Conservation (phyloP, 2,329 filamentous ascomycete genomes). For the Leptodontidium sp. region DNA sequence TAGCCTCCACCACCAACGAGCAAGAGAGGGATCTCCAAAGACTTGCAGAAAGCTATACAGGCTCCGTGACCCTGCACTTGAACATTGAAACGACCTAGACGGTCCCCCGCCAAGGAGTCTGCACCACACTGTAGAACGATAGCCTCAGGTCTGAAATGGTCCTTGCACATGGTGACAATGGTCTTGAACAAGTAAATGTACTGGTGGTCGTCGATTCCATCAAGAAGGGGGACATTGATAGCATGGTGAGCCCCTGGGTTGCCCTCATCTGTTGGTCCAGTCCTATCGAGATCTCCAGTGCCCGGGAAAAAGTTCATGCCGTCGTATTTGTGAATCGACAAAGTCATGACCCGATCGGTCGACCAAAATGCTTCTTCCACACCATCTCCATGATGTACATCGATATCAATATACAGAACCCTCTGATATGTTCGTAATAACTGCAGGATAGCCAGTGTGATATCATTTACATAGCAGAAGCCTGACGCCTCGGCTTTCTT, state of each 20-base stretch:
- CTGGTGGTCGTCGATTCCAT: slow-evolving; percentile 90
- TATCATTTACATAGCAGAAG: slow-evolving; percentile 99
- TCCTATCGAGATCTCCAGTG: slow-evolving; percentile 86
- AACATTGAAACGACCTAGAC: slow-evolving; percentile 94
- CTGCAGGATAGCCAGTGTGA: slow-evolving; percentile 91
- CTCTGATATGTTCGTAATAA: slow-evolving; percentile 82
- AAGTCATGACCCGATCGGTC: slow-evolving; percentile 88
- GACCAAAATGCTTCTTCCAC: slow-evolving; percentile 93
- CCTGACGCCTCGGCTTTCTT: slow-evolving; percentile 94
- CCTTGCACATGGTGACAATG: slow-evolving; percentile 80
- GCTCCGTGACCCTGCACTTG: slow-evolving; percentile 94
- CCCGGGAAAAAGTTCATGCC: slow-evolving; percentile 85
- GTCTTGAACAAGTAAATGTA: slow-evolving; percentile 86
- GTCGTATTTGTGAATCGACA: slow-evolving; percentile 97
- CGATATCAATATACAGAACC: slow-evolving; percentile 94
- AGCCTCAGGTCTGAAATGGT: slow-evolving; percentile 85
- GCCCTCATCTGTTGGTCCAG: slow-evolving; percentile 80
- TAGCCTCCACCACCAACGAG: slow-evolving; percentile 96
- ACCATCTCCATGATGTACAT: slow-evolving; percentile 90
- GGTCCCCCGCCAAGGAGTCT: slow-evolving; percentile 91
- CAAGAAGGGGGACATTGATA: slow-evolving; percentile 88
- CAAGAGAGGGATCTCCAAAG: slow-evolving; percentile 79
- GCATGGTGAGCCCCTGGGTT: slow-evolving; percentile 90
- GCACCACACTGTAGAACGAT: slow-evolving; percentile 97
- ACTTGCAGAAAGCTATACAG: slow-evolving; percentile 90